Conservation (phyloP, 2,329 filamentous ascomycete genomes). For the Furcasterigmium sp. region DNA sequence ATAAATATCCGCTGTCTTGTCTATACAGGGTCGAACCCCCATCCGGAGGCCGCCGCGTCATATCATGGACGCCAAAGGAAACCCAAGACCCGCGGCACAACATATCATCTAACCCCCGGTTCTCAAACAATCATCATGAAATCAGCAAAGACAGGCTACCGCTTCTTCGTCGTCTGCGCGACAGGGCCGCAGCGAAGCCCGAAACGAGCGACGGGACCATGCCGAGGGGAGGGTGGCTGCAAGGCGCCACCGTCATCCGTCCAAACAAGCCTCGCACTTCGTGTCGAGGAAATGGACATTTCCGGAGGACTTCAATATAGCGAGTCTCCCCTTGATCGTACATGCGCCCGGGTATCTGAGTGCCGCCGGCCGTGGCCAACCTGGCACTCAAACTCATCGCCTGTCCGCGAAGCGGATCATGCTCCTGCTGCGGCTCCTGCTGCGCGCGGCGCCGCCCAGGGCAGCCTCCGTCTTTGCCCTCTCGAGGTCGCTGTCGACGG, state of each 20-base stretch:
- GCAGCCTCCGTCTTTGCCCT: conserved; percentile 3
- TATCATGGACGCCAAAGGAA: too few species aligned
- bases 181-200: conserved; percentile 1
- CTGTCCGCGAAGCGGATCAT: conserved; percentile 3
- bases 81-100: too few species aligned
- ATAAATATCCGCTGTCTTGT: too few species aligned
- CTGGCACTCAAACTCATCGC: neutral
- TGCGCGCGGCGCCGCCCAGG: neutral
- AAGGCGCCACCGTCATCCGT: too few species aligned
- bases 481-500: conserved; percentile 1
- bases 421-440: conserved; percentile 3
- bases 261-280: too few species aligned
- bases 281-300: too few species aligned
- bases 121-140: too few species aligned
- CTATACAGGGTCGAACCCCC: too few species aligned
- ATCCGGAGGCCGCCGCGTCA: too few species aligned
- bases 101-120: too few species aligned
- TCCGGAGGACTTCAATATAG: neutral
- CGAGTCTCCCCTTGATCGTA: neutral
- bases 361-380: neutral
- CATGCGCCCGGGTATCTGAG: neutral
- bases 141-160: neutral
- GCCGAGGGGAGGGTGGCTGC: too few species aligned
- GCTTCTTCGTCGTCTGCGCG: conserved; percentile 1
- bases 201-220: neutral